Base-by-base conservation (phyloP, 495 filamentous ascomycete genomes). In the Parathielavia hyrcaniae region DNA sequence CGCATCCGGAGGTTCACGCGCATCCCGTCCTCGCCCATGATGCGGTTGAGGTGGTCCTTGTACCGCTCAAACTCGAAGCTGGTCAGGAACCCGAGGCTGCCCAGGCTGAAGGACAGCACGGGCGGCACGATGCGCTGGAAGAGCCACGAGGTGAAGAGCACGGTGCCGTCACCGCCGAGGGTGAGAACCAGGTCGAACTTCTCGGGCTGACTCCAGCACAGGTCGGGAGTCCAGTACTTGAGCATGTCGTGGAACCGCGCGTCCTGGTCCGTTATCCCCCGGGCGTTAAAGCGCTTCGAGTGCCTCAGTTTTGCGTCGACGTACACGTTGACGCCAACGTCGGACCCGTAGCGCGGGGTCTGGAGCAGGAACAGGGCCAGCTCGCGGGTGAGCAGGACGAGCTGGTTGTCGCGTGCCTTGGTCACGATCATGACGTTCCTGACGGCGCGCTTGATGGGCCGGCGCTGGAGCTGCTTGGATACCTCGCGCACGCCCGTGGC, bases 361-460 rank as follows among this genome's bases (percentile, higher is more conserved):
- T 79, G 82, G 48, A 98, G 77, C 8, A 98, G 76, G 89, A 91
- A 98, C 63, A 86, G 81, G 16, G 91, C 75, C 50, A 98, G 75
- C 64, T 95, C 87, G 46, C 90, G 83, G 1, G 93, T 98, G 64
- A 96, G 75, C 59, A 82, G 77, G 13, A 97, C 89, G 39, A 98
- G 76, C 43, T 85, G 81, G 64, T 96, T 96, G 69, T 98, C 95
- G 46, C 89, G 81, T 23, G 95, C 91, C 72, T 97, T 98, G 57
- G 95, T 98, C 32, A 98, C 83, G 62, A 98, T 91, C 90, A 98
- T 95, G 57, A 98, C 82, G 69, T 86, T 96, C 57, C 81, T 81
- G 36, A 97, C 91, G 1, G 88, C 90, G 50, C 89, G 83, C 69
- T 86, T 90, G 72, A 97, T 89, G 14, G 91, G 90, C 32, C 88